Evolutionary conservation across 352 stramenopile genomes (phyloP).

Genomic region (Phytophthora sp.): DNA sequence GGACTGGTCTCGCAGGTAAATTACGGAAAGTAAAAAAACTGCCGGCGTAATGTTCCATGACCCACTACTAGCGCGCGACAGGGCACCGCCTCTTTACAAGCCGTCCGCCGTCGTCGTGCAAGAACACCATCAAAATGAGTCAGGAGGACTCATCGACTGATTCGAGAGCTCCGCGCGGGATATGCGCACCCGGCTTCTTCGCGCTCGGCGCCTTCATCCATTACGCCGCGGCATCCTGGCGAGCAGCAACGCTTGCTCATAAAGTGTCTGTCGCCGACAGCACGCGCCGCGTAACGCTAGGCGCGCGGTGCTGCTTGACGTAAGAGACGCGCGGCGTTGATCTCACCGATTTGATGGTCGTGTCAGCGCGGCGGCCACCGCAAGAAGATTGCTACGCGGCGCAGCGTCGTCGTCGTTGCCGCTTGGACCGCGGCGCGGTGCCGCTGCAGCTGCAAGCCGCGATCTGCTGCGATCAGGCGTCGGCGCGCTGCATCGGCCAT

Average conservation of each 20-base stretch:
- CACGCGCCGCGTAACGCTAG: no score
- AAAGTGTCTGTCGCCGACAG: no score
- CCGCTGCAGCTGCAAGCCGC: slow-evolving; percentile 9
- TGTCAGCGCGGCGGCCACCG: background rate
- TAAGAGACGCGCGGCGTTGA: no score
- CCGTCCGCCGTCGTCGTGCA: background rate
- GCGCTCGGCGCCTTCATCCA: background rate
- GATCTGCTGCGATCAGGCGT: background rate
- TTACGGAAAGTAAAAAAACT: no score
- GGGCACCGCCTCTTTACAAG: slow-evolving; percentile 13
- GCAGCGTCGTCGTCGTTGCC: slow-evolving; percentile 7
- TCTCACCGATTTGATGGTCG: slow-evolving; percentile 15
- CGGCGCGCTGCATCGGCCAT: background rate
- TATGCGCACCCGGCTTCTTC: slow-evolving; percentile 4
- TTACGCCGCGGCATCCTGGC: no score
- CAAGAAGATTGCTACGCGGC: slow-evolving; percentile 7
- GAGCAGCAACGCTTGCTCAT: background rate
- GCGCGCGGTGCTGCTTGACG: no score
- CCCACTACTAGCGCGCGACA: no score
- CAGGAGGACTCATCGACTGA: slow-evolving; percentile 16
- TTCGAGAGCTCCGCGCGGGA: slow-evolving; percentile 4
- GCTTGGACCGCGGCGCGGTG: slow-evolving; percentile 1
- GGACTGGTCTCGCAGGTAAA: no score
- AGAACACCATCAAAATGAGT: slow-evolving; percentile 19
- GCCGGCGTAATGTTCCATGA: no score